Evolutionary conservation across 495 filamentous ascomycete genomes (phyloP).

Genomic region (Geopyxis carbonaria): DNA sequence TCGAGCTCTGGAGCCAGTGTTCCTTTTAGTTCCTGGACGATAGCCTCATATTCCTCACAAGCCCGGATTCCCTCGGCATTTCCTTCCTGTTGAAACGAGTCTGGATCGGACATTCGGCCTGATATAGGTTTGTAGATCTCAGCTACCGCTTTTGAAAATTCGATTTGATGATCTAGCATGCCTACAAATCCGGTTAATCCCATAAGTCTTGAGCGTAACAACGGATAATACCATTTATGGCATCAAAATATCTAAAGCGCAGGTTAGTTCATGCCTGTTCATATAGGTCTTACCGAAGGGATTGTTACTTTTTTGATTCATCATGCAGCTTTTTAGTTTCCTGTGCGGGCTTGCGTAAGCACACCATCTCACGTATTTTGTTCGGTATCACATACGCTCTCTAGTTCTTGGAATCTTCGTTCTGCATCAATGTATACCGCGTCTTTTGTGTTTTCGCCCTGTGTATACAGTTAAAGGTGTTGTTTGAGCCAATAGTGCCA

Average conservation of each 20-base stretch:
- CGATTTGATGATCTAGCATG: slow-evolving; percentile 96
- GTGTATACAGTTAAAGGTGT: neutral
- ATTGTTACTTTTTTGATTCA: slow-evolving; percentile 62
- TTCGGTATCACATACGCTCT: slow-evolving; percentile 32
- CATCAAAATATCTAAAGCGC: slow-evolving; percentile 54
- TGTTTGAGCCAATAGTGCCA: neutral
- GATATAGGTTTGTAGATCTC: slow-evolving; percentile 98
- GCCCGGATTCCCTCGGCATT: slow-evolving; percentile 89
- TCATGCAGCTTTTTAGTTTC: slow-evolving; percentile 95
- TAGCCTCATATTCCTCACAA: slow-evolving; percentile 88
- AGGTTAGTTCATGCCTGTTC: slow-evolving; percentile 1
- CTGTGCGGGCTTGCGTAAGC: slow-evolving; percentile 12
- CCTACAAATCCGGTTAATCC: slow-evolving; percentile 31
- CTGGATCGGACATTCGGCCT: slow-evolving; percentile 84
- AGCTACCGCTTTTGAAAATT: slow-evolving; percentile 85
- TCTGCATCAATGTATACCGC: slow-evolving; percentile 88
- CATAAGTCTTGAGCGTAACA: neutral
- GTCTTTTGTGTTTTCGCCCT: slow-evolving; percentile 84
- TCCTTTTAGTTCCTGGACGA: slow-evolving; percentile 79
- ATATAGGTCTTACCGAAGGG: neutral
- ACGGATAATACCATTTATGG: slow-evolving; percentile 60
- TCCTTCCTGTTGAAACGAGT: slow-evolving; percentile 58
- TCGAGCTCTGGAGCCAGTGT: slow-evolving; percentile 82
- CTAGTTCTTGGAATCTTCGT: slow-evolving; percentile 81
- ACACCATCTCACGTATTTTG: neutral